A percentile compares a stretch with the other conserved stretches of the same genome.
Conservation (phyloP, 768 basidiomycete genomes). For the Russula sp. region DNA sequence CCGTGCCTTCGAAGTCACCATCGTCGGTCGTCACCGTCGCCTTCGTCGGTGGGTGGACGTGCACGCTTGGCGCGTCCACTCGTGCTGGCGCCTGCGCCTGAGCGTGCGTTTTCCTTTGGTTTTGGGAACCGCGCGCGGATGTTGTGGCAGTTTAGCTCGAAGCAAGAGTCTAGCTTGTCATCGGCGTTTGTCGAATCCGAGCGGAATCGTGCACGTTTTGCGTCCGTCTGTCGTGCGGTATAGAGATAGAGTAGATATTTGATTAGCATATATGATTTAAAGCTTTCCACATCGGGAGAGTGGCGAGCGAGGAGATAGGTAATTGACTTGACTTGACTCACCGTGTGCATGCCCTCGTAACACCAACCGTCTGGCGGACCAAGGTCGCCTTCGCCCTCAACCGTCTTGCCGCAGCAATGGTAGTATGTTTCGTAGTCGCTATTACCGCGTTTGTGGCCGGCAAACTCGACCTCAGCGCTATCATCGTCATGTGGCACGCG, state of each 20-base stretch:
- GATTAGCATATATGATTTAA: background rate
- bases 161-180: slow-evolving; percentile 68
- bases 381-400: slow-evolving; percentile 74
- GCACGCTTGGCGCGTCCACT: slow-evolving; percentile 34
- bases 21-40: slow-evolving; percentile 32
- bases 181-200: slow-evolving; percentile 65
- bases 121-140: slow-evolving; percentile 34
- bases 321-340: slow-evolving; percentile 37
- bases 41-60: slow-evolving; percentile 27
- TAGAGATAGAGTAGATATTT: background rate
- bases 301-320: background rate
- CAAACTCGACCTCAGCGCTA: slow-evolving; percentile 67
- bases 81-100: slow-evolving; percentile 25
- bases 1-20: slow-evolving; percentile 33
- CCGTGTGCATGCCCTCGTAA: slow-evolving; percentile 79
- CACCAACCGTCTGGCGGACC: slow-evolving; percentile 87
- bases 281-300: background rate
- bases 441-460: slow-evolving; percentile 39
- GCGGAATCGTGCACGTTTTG: slow-evolving; percentile 74
- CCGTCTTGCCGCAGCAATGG: slow-evolving; percentile 70
- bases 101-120: background rate
- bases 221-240: slow-evolving; percentile 51
- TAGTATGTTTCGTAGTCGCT: slow-evolving; percentile 54
- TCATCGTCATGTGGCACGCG: slow-evolving; percentile 77
- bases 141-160: slow-evolving; percentile 52